Base-by-base conservation (phyloP, 495 filamentous ascomycete genomes). In the Filosporella fistucella region DNA sequence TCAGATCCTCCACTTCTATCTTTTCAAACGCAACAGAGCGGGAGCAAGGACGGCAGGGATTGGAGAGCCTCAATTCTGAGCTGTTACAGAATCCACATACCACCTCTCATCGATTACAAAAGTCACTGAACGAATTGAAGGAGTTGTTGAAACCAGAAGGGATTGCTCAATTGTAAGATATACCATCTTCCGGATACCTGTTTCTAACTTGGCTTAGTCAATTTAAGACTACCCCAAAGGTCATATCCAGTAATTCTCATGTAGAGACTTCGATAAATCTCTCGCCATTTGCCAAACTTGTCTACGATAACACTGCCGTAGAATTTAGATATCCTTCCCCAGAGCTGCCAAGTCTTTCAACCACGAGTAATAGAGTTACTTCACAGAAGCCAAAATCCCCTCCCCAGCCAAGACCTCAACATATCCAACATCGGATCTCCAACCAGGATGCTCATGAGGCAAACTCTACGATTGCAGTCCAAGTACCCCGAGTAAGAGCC, bases 101-200 rank as follows among this genome's bases (percentile, higher is more conserved):
- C 29, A 54, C 58, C 32, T 67, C 64, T 25, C 69, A 55, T 59
- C 65, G 62, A 56, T 58, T 68, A 22, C 72, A 70, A 48, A 69
- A 63, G 49, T 74, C 65, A 18, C 72, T 85, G 33, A 67, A 78
- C 58, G 81, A 87, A 54, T 67, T 93, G 36, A 82, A 87, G 54
- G 78, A 82, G 51, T 70, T 88, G 44, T 65, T 89, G 44, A 77
- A 81, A 59, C 77, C 76, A 9, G 76, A 80, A 32, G 77, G 82
- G 30, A 66, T 89, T 52, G 84, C 86, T 14, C 75, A 89, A 63
- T 54, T 49, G 58, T 60, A 35, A 34, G 54, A 24, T 44, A 22
- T 22, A 17, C 11, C 18, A 42, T 44, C 26, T 55, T 60, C 18
- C 60, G 20, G n/a, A 26, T 33, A 14, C 1, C 10, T 20, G 16